phyloP scores from a whole-genome alignment of 1,284 basidiomycete genomes.

The Moesziomyces globuligerus region DNA sequence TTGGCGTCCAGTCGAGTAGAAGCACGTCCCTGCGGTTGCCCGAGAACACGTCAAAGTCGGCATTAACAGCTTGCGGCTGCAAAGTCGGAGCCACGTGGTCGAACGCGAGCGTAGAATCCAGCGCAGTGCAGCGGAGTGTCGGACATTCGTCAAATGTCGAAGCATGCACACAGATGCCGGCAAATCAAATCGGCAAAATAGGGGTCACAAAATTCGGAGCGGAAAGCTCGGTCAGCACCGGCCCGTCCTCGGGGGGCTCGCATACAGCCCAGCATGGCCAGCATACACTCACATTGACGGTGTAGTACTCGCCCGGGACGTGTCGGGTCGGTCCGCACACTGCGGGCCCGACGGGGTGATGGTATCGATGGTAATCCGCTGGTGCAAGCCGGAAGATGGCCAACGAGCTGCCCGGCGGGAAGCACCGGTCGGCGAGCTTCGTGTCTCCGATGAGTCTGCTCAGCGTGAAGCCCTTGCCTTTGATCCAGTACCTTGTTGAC shows the following conservation, averaged over 20 bases:
- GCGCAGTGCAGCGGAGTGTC: too few relatives aligned
- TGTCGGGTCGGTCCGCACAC: slow-evolving; percentile 71
- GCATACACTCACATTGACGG: slow-evolving; percentile 72
- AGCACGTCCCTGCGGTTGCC: slow-evolving; percentile 53
- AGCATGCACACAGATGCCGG: neutral
- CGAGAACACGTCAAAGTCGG: slow-evolving; percentile 61
- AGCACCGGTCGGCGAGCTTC: slow-evolving; percentile 68
- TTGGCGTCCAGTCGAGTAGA: slow-evolving; percentile 47
- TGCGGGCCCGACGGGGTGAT: slow-evolving; percentile 84
- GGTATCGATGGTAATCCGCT: slow-evolving; percentile 93
- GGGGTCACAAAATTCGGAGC: slow-evolving; percentile 7
- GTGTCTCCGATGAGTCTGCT: slow-evolving; percentile 76
- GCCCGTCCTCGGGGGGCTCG: slow-evolving; percentile 70
- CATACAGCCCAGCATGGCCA: slow-evolving; percentile 79
- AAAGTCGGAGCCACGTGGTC: slow-evolving; percentile 1
- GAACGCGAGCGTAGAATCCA: neutral
- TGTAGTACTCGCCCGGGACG: slow-evolving; percentile 67
- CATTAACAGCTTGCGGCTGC: slow-evolving; percentile 58
- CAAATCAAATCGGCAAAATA: slow-evolving; percentile 4
- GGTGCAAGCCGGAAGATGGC: slow-evolving; percentile 83
- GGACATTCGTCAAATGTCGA: too few relatives aligned
- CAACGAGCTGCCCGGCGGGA: slow-evolving; percentile 67
- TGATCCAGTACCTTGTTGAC: slow-evolving; percentile 93
- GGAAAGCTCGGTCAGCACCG: neutral
- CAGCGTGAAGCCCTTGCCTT: slow-evolving; percentile 91